A percentile compares a stretch with the other conserved stretches of the same genome.
Conservation (phyloP, 1,284 basidiomycete species). For the Ganoderma leucocontextum region DNA sequence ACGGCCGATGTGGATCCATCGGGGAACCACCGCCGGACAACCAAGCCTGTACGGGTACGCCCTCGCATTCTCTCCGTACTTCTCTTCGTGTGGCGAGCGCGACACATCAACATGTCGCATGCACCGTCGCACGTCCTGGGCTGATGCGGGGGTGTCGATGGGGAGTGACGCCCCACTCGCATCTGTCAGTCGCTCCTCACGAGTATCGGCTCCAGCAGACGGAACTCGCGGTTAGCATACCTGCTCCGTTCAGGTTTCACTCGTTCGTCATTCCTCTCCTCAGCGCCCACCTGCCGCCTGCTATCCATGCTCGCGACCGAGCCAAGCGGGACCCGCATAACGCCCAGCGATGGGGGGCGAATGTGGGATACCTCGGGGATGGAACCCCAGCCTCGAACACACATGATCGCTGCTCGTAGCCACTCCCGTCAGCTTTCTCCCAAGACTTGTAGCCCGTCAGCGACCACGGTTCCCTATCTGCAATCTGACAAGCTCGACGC, state of each 20-base stretch:
- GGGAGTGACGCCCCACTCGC: background rate
- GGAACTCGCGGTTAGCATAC: background rate
- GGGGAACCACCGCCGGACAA: background rate
- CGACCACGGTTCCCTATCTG: conserved; percentile 4
- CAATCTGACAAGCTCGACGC: background rate
- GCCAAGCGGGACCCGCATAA: background rate
- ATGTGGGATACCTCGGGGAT: conserved; percentile 20
- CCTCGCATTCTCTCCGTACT: background rate
- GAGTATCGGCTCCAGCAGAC: background rate
- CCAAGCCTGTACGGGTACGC: background rate
- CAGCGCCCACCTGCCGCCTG: background rate
- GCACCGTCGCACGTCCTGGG: background rate
- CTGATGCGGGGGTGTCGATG: background rate
- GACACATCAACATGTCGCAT: background rate
- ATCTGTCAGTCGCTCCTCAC: background rate
- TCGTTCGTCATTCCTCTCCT: background rate
- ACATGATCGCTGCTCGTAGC: conserved; percentile 15
- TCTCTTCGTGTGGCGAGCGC: background rate
- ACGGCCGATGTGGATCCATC: background rate
- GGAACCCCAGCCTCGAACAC: background rate
- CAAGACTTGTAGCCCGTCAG: conserved; percentile 15
- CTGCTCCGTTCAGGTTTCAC: background rate
- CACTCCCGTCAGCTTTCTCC: conserved; percentile 19
- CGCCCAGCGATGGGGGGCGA: background rate
- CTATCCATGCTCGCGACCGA: background rate